These are phyloP conservation scores for Tricholoma furcatifolium DNA, from an alignment of 768 basidiomycete species.

Conservation along the genomic window DNA sequence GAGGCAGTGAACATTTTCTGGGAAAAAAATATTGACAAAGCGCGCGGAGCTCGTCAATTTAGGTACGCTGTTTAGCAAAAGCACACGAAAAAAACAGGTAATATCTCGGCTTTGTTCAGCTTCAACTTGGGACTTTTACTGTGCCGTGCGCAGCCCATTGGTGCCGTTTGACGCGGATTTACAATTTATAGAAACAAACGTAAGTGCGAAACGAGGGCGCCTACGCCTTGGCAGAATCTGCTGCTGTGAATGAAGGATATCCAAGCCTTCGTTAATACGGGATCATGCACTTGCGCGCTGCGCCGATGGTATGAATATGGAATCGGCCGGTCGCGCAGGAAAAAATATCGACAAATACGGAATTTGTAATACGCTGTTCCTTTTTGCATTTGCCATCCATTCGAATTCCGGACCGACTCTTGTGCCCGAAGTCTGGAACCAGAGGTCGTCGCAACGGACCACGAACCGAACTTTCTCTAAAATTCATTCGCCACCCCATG, in stretches of 20 bases:
- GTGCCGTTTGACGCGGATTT: conserved; percentile 3
- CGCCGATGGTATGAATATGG: not conserved
- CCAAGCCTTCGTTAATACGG: not conserved
- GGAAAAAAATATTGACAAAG: not conserved
- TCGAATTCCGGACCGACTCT: not conserved
- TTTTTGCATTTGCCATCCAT: not conserved
- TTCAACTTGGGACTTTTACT: not conserved
- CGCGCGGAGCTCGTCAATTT: not conserved
- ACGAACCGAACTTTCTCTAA: not conserved
- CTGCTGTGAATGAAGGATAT: not conserved
- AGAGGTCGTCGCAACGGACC: not conserved
- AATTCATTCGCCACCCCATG: conserved; percentile 7
- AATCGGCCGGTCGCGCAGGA: not conserved
- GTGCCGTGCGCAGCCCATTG: not conserved
- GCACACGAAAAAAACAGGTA: not conserved
- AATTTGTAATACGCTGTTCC: not conserved
- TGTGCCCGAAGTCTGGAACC: not conserved
- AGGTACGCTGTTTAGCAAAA: not conserved
- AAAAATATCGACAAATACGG: conserved; percentile 10
- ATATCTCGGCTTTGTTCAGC: not conserved
- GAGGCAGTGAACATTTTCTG: not conserved
- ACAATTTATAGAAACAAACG: not conserved
- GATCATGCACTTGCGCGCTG: not conserved
- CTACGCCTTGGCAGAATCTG: not conserved
- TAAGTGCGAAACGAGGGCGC: not conserved